Percentiles rank a stretch among this genome's conserved stretches.
Conservation (phyloP, 225 moss, liverwort and hornwort genomes). For the Climacium dendroides region DNA sequence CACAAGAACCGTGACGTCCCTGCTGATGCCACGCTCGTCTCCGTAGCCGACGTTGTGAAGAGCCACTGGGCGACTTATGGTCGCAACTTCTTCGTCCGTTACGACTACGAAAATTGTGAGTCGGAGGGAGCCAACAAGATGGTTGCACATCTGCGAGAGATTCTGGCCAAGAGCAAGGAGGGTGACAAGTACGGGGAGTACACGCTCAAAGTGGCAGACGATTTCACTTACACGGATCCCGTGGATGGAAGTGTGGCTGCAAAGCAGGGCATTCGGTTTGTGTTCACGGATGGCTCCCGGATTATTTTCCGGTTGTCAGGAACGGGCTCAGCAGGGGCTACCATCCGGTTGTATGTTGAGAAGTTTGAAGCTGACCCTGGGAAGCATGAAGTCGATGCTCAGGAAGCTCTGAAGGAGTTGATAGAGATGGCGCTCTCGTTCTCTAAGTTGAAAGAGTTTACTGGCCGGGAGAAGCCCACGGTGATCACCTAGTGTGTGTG, state of each 20-base stretch:
- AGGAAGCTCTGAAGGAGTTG: conserved; percentile 68
- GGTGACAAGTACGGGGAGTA: conserved; percentile 76
- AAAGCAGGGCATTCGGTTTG: conserved; percentile 84
- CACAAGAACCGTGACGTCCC: conserved; percentile 45
- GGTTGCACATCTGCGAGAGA: conserved; percentile 53
- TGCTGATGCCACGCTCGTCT: conserved; percentile 42
- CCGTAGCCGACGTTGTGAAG: conserved; percentile 65
- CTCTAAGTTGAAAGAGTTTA: conserved; percentile 67
- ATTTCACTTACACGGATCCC: conserved; percentile 87
- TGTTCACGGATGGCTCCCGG: conserved; percentile 84
- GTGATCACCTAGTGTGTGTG: conserved; percentile 52
- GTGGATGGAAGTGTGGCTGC: conserved; percentile 75
- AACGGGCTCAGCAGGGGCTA: conserved; percentile 89
- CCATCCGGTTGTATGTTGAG: conserved; percentile 79
- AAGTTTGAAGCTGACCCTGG: conserved; percentile 62
- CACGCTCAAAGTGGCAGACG: conserved; percentile 58
- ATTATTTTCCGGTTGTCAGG: conserved; percentile 92
- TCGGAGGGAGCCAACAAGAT: conserved; percentile 68
- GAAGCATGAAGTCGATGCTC: conserved; percentile 71
- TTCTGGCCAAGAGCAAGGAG: conserved; percentile 53
- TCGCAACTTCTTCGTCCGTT: conserved; percentile 83
- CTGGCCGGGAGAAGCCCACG: conserved; percentile 80
- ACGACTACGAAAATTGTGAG: conserved; percentile 85
- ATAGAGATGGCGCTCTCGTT: conserved; percentile 60
- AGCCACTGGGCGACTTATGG: conserved; percentile 78